These are phyloP conservation scores for Blastobotrys robertii DNA, from an alignment of 805 yeast genomes.

Conservation along the genomic window DNA sequence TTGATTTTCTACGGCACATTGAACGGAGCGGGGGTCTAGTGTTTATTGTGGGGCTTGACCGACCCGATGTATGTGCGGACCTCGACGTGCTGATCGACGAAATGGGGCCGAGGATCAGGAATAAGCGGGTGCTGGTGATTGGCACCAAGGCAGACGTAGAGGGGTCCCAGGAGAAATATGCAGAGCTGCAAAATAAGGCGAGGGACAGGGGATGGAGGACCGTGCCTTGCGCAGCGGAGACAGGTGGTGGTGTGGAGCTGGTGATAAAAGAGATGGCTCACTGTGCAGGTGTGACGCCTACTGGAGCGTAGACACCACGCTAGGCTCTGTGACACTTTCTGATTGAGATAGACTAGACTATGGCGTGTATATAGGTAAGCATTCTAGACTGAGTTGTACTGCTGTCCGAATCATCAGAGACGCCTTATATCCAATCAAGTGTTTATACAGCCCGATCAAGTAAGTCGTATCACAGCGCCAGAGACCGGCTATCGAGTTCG, in stretches of 20 bases:
- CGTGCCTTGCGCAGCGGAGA: conserved; percentile 77
- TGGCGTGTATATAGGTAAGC: too few relatives aligned
- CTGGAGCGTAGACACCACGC: too few relatives aligned
- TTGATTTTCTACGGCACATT: conserved; percentile 83
- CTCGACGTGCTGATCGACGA: conserved; percentile 55
- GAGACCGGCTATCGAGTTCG: too few relatives aligned
- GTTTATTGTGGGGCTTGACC: conserved; percentile 73
- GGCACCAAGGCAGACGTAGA: conserved; percentile 91
- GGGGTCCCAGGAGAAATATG: conserved; percentile 41
- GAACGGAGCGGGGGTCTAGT: conserved; percentile 87
- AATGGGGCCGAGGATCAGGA: conserved; percentile 56
- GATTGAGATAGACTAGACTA: too few relatives aligned
- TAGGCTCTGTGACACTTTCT: too few relatives aligned
- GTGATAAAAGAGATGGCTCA: conserved; percentile 62
- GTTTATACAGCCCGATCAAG: too few relatives aligned
- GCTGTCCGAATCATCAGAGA: too few relatives aligned
- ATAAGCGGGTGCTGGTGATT: conserved; percentile 60
- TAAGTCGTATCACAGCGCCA: too few relatives aligned
- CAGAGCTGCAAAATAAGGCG: conserved; percentile 32
- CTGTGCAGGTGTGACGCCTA: neutral
- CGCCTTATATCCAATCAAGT: too few relatives aligned
- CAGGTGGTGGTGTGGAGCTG: conserved; percentile 59
- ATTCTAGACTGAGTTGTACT: too few relatives aligned
- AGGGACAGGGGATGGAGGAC: conserved; percentile 46
- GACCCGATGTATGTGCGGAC: conserved; percentile 54